Base-by-base conservation (phyloP, 257 asterid genomes). In the Asclepias syriaca region DNA sequence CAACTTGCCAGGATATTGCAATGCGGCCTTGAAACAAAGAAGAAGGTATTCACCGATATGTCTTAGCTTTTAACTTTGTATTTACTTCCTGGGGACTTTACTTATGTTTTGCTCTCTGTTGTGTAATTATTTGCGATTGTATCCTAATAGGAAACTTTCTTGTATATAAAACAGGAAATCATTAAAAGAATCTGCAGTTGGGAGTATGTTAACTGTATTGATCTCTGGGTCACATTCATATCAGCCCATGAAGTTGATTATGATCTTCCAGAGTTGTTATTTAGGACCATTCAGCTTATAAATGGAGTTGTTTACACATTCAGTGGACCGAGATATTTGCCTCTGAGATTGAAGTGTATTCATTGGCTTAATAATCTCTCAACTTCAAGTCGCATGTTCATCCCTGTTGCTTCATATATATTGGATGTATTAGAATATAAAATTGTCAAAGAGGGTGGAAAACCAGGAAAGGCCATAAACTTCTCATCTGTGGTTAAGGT, bases 311-410 rank as follows among this genome's bases (percentile, higher is more conserved):
- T 89, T 75, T 77, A 80, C 84, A 73, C 86, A 87, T 90, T 90
- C 81, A 80, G 90, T 68, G 99, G 96, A 68, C 87, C 94, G 57
- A 92, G 97, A 90, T 90, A 95, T 78, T 89, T 90, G 83, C 98
- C 99, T 65, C 77, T 95, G 54, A 82, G 97, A 75, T 87, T 95
- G 73, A 90, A 92, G 85, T 95, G 96, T 80, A 78, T 90, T 43
- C 88, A 83, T 74, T 95, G 99, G 99, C 92, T 95, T 69, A 92
- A 86, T 84, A 66, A 59, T 79, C 88, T 95, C 59, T 81, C 98
- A 65, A 83, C 79, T 80, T 87, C 96, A 46, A 88, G 89, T 84
- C 91, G 89, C 70, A 60, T 68, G 51, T 92, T 88, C 81, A 77
- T 95, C 50, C 99, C 99, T 12, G 80, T 95, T 69, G 81, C 95